phyloP scores from a whole-genome alignment of 164 flowering plant genomes.

The Dillenia suffruticosa region DNA sequence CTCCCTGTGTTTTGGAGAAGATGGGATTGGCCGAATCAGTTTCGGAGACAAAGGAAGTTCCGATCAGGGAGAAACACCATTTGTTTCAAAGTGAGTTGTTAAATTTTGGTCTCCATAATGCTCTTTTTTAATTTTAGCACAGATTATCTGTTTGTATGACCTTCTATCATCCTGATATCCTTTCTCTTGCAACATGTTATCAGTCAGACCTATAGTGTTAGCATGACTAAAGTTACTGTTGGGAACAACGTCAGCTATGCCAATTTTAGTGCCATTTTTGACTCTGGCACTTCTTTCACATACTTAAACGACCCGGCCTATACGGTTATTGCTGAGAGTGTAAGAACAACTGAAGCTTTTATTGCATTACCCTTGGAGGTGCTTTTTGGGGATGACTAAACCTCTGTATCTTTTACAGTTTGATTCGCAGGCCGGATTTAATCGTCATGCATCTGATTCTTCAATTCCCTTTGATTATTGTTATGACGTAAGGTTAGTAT shows the following conservation, averaged over 20 bases:
- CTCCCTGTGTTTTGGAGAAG: conserved; percentile 86
- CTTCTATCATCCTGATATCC: background rate
- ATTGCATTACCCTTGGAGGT: background rate
- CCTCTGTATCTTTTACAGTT: conserved; percentile 53
- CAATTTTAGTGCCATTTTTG: conserved; percentile 59
- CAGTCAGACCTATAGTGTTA: conserved; percentile 75
- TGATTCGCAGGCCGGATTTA: conserved; percentile 32
- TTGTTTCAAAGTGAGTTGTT: conserved; percentile 39
- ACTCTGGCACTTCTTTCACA: conserved; percentile 91
- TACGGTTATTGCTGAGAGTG: conserved; percentile 47
- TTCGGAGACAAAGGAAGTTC: conserved; percentile 86
- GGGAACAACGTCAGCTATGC: conserved; percentile 31
- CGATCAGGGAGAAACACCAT: conserved; percentile 70
- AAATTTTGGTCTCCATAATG: too few species aligned
- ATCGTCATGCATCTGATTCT: conserved; percentile 22
- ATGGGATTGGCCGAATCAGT: conserved; percentile 75
- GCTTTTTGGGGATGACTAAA: background rate
- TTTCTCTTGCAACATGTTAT: conserved; percentile 9
- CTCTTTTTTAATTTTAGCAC: background rate
- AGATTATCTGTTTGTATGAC: background rate
- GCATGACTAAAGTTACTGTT: conserved; percentile 48
- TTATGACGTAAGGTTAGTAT: conserved; percentile 49
- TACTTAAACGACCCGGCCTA: conserved; percentile 81
- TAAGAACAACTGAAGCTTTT: conserved; percentile 28
- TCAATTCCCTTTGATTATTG: conserved; percentile 69